These are phyloP conservation scores for Stephanodiscus minutulus DNA, from an alignment of 108 stramenopile species.

Conservation along the genomic window DNA sequence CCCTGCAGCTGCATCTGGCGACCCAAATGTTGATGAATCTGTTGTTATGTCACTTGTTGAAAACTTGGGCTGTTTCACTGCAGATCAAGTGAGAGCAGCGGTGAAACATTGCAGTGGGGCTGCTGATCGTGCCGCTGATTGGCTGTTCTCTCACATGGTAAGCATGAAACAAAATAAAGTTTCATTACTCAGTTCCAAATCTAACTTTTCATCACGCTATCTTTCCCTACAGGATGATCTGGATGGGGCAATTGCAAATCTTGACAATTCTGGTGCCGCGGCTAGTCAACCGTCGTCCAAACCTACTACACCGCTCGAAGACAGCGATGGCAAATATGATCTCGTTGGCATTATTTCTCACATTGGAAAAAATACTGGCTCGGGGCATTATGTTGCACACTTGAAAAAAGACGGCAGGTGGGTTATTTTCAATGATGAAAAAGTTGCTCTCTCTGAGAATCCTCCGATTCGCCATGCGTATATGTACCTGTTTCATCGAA, in stretches of 20 bases:
- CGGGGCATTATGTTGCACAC: constrained; percentile 99
- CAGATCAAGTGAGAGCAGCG: constrained; percentile 90
- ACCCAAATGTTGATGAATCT: constrained; percentile 61
- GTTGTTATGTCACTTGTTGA: constrained; percentile 81
- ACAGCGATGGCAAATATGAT: constrained; percentile 88
- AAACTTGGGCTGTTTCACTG: constrained; percentile 90
- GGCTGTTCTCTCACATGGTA: constrained; percentile 95
- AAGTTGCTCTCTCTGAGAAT: constrained; percentile 87
- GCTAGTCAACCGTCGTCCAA: constrained; percentile 17
- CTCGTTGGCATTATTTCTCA: constrained; percentile 95
- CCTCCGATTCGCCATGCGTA: constrained; percentile 91
- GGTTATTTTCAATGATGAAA: constrained; percentile 99
- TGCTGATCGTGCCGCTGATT: constrained; percentile 94
- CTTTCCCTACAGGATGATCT: constrained; percentile 64
- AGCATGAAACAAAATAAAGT: constrained; percentile 1
- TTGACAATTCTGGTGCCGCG: constrained; percentile 40
- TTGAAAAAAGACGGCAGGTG: constrained; percentile 92
- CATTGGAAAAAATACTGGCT: constrained; percentile 96
- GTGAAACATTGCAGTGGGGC: constrained; percentile 82
- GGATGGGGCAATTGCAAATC: constrained; percentile 84
- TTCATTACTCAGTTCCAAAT: background rate
- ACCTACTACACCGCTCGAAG: constrained; percentile 59
- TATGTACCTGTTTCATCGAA: constrained; percentile 88
- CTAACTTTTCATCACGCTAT: background rate
- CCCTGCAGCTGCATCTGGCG: constrained; percentile 35